Percentiles rank a stretch among this genome's conserved stretches.
These are phyloP conservation scores for Fragaria iinumae DNA, from an alignment of 306 rosid species.

Conservation along the genomic window DNA sequence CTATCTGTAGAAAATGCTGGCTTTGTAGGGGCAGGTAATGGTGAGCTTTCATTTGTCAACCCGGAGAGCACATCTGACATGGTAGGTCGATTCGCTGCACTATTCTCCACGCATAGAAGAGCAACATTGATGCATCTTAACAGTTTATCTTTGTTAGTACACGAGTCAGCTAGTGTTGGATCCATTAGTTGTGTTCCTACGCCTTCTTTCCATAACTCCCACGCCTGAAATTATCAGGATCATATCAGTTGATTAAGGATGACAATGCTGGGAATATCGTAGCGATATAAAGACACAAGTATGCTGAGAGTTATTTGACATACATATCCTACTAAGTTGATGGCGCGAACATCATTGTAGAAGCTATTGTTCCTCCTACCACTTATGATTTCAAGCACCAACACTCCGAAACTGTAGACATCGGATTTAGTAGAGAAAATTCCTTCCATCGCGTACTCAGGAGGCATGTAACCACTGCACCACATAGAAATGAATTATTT, in stretches of 20 bases:
- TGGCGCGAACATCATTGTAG: not conserved
- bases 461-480: conserved; percentile 12
- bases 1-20: conserved; percentile 29
- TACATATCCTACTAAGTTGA: conserved; percentile 36
- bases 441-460: conserved; percentile 31
- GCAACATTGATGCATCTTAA: conserved; percentile 23
- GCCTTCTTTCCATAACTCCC: conserved; percentile 31
- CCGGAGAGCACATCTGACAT: conserved; percentile 19
- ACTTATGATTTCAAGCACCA: conserved; percentile 33
- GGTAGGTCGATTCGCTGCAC: conserved; percentile 24
- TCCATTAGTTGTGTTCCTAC: conserved; percentile 4
- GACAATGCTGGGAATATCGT: not conserved
- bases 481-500: too few relatives aligned
- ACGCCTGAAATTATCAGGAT: conserved; percentile 1
- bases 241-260: not conserved
- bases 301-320: not conserved
- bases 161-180: conserved; percentile 11
- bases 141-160: conserved; percentile 8
- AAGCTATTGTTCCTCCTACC: conserved; percentile 29
- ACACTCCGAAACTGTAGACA: conserved; percentile 28
- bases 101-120: conserved; percentile 19
- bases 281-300: not conserved
- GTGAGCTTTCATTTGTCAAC: conserved; percentile 23
- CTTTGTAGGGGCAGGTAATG: conserved; percentile 25
- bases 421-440: conserved; percentile 30